Conservation (phyloP, 208 protist genomes). For the Leishmania martiniquensis region DNA sequence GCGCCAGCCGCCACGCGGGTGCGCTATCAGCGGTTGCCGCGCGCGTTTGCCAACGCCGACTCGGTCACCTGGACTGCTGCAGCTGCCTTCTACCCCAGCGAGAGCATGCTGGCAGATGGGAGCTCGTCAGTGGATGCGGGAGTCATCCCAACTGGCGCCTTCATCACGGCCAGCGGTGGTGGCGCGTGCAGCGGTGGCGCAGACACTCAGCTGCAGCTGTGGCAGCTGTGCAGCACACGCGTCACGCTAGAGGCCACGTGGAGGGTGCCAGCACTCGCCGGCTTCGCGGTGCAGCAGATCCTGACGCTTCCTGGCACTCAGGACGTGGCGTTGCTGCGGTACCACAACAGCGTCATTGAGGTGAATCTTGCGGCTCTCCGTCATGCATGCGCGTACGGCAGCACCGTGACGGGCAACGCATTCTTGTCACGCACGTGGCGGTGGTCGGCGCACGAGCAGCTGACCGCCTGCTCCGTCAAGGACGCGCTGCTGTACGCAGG, state of each 20-base stretch:
- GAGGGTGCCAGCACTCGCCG: conserved; percentile 39
- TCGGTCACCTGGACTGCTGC: conserved; percentile 35
- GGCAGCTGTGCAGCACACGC: conserved; percentile 41
- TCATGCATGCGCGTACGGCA: conserved; percentile 19
- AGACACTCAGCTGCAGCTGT: conserved; percentile 36
- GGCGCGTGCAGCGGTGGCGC: conserved; percentile 7
- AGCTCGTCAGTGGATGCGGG: background rate
- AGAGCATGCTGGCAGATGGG: conserved; percentile 2
- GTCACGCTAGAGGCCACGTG: conserved; percentile 40
- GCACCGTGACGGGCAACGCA: conserved; percentile 25
- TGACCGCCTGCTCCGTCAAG: conserved; percentile 52
- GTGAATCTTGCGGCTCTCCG: conserved; percentile 34
- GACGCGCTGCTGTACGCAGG: conserved; percentile 60
- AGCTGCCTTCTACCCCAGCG: conserved; percentile 23
- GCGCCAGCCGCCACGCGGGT: conserved; percentile 11
- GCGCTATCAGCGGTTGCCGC: conserved; percentile 55
- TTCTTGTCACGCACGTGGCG: conserved; percentile 57
- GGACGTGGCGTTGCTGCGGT: conserved; percentile 38
- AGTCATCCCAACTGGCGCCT: conserved; percentile 4
- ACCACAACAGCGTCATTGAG: conserved; percentile 56
- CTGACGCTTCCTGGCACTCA: conserved; percentile 43
- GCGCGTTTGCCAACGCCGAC: conserved; percentile 33
- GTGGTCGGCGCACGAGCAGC: conserved; percentile 52
- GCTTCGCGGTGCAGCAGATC: conserved; percentile 48
- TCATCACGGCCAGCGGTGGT: conserved; percentile 31